A percentile compares a stretch with the other conserved stretches of the same genome.
Conservation (phyloP, 2,329 filamentous ascomycete genomes). For the Epichloe uncinata region DNA sequence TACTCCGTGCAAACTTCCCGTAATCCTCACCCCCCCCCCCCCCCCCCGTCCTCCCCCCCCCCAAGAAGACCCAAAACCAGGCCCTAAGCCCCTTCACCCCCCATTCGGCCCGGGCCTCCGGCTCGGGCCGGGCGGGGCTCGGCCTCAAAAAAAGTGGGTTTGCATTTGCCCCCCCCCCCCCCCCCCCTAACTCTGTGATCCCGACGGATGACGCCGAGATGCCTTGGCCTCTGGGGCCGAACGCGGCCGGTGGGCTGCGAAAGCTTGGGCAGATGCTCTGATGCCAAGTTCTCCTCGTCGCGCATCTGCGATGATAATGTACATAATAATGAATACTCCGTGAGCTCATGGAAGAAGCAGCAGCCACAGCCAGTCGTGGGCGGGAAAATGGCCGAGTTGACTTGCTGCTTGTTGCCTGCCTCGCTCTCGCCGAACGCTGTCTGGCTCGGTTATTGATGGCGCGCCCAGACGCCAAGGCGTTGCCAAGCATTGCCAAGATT, state of each 20-base stretch:
- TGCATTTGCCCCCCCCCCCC: neutral
- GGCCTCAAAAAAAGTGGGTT: neutral
- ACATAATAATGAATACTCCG: neutral
- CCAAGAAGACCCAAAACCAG: too few species aligned
- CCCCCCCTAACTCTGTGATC: neutral
- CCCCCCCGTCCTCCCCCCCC: too few species aligned
- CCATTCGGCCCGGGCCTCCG: too few species aligned
- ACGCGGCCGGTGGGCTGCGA: slow-evolving; percentile 3
- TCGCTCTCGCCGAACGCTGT: too few species aligned
- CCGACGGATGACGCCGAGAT: neutral
- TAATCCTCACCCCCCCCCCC: too few species aligned
- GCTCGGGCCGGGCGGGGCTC: too few species aligned
- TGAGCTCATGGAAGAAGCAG: neutral
- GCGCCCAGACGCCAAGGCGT: slow-evolving; percentile 2
- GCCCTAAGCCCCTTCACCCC: too few species aligned
- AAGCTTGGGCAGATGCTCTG: neutral
- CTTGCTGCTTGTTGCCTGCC: too few species aligned
- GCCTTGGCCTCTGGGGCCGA: slow-evolving; percentile 3
- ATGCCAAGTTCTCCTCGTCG: neutral
- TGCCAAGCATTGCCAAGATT: neutral
- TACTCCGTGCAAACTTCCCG: too few species aligned
- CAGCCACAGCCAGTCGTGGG: neutral
- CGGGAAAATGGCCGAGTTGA: neutral
- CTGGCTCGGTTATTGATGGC: neutral
- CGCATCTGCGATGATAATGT: too few species aligned